Conservation (phyloP, 2,329 filamentous ascomycete genomes). For the Arthrinium puccinioides region DNA sequence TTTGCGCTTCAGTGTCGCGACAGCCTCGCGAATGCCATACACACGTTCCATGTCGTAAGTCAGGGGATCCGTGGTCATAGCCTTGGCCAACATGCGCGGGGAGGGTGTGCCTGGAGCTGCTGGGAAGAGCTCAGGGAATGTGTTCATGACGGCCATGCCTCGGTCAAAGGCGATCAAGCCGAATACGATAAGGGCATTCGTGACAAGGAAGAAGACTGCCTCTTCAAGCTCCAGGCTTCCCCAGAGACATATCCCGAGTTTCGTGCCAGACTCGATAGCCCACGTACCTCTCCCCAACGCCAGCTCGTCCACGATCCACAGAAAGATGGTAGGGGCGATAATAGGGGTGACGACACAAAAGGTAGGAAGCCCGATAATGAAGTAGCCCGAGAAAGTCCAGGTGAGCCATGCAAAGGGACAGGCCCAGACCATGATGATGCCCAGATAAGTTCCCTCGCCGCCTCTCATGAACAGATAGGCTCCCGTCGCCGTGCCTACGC, state of each 20-base stretch:
- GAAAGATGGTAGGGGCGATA: slow-evolving; percentile 55
- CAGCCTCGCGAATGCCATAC: slow-evolving; percentile 50
- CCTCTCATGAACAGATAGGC: slow-evolving; percentile 35
- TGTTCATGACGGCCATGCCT: slow-evolving; percentile 56
- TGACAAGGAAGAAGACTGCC: slow-evolving; percentile 64
- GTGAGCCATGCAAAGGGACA: slow-evolving; percentile 57
- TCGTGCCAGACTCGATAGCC: slow-evolving; percentile 62
- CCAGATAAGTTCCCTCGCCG: slow-evolving; percentile 55
- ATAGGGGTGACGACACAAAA: slow-evolving; percentile 54
- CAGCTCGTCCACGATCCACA: slow-evolving; percentile 66
- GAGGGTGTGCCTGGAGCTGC: slow-evolving; percentile 39
- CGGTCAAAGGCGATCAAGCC: slow-evolving; percentile 64
- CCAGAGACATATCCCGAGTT: slow-evolving; percentile 57
- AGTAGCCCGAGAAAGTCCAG: slow-evolving; percentile 57
- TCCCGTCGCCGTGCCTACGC: slow-evolving; percentile 34
- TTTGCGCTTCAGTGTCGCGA: slow-evolving; percentile 50
- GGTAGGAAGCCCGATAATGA: slow-evolving; percentile 52
- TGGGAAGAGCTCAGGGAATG: slow-evolving; percentile 52
- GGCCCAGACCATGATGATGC: slow-evolving; percentile 64
- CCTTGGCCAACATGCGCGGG: slow-evolving; percentile 41
- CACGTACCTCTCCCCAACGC: slow-evolving; percentile 63
- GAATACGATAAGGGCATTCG: slow-evolving; percentile 63
- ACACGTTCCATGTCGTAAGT: slow-evolving; percentile 53
- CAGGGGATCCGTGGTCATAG: slow-evolving; percentile 35
- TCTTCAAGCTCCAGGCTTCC: slow-evolving; percentile 65